phyloP scores from a whole-genome alignment of 2,329 filamentous ascomycete genomes.

The Exophiala sp. region DNA sequence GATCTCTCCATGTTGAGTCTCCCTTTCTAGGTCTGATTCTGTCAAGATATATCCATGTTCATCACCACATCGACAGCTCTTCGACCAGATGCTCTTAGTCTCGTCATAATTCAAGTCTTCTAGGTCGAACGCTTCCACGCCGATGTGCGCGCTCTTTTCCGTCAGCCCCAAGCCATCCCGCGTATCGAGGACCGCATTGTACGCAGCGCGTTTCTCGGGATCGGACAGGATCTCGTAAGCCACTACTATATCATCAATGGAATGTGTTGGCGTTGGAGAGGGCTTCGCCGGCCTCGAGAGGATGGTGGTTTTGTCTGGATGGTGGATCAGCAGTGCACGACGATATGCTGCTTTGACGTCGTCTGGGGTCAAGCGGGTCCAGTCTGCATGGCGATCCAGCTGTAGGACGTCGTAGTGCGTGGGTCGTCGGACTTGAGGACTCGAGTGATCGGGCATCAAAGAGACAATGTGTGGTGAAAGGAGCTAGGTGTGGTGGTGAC shows the following conservation, averaged over 20 bases:
- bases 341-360: conserved; percentile 56
- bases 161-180: conserved; percentile 29
- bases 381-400: conserved; percentile 31
- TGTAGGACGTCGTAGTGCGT: conserved; percentile 40
- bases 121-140: conserved; percentile 57
- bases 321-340: conserved; percentile 53
- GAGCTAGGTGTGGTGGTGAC: no score
- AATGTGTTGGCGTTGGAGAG: conserved; percentile 1
- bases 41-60: conserved; percentile 53
- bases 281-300: background rate
- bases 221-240: conserved; percentile 55
- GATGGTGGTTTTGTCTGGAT: conserved; percentile 53
- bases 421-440: background rate
- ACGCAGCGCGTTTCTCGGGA: conserved; percentile 43
- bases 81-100: conserved; percentile 45
- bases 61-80: conserved; percentile 58
- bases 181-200: conserved; percentile 38
- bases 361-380: conserved; percentile 34
- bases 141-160: conserved; percentile 39
- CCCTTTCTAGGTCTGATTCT: conserved; percentile 52
- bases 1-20: conserved; percentile 52
- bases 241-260: conserved; percentile 58
- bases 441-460: conserved; percentile 12
- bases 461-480: no score
- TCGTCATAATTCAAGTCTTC: conserved; percentile 51